Conservation (phyloP, 2,329 filamentous ascomycete genomes). For the Ciborinia camelliae region DNA sequence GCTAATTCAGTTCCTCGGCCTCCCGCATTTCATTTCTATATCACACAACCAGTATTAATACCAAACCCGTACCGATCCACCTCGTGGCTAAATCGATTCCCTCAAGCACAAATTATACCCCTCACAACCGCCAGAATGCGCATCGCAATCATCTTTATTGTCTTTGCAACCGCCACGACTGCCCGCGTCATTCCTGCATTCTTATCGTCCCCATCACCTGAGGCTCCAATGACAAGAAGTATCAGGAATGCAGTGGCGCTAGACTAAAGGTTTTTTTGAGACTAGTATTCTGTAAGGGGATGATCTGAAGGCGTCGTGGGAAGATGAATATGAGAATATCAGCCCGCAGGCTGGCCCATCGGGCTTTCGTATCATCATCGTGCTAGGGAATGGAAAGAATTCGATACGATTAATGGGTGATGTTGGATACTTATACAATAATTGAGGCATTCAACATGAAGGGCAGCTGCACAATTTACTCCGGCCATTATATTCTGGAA, state of each 20-base stretch:
- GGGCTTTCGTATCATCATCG: not conserved
- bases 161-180: conserved; percentile 13
- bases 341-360: too few species aligned
- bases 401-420: not conserved
- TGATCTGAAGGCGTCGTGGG: too few species aligned
- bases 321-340: not conserved
- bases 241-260: not conserved
- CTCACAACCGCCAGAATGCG: conserved; percentile 17
- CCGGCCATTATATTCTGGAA: too few species aligned
- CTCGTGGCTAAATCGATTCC: too few species aligned
- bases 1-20: not conserved
- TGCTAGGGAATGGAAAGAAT: not conserved
- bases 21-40: too few species aligned
- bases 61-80: not conserved
- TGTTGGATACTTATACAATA: too few species aligned
- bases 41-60: not conserved
- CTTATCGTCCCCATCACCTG: not conserved
- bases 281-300: not conserved
- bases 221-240: not conserved
- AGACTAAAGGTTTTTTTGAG: not conserved
- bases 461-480: not conserved
- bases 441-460: too few species aligned
- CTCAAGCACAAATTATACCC: not conserved
- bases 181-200: conserved; percentile 24
- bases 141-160: conserved; percentile 2